phyloP scores from a whole-genome alignment of 2,329 filamentous ascomycete genomes.

The Lanzia echinophila region DNA sequence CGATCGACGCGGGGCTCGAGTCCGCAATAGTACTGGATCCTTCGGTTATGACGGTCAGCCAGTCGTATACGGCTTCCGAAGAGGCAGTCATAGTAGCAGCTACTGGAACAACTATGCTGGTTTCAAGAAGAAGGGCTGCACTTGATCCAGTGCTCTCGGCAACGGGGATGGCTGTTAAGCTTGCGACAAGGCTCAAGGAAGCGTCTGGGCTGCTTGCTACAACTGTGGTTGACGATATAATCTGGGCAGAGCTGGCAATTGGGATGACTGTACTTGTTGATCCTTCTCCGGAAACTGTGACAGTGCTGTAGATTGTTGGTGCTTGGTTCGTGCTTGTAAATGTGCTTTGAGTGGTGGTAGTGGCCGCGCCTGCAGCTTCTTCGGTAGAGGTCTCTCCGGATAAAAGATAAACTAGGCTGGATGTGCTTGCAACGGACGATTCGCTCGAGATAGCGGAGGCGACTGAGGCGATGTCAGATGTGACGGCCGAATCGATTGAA shows the following conservation, averaged over 20 bases:
- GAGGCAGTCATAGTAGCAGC: neutral
- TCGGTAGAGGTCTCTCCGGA: neutral
- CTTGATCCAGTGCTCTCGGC: neutral
- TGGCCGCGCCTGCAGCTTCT: neutral
- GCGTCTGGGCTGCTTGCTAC: neutral
- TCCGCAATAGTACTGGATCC: neutral
- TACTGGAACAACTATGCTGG: neutral
- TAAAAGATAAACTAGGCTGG: neutral
- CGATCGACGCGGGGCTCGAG: neutral
- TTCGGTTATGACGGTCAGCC: slow-evolving; percentile 1
- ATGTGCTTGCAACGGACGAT: neutral
- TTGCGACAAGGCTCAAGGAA: neutral
- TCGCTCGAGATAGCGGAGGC: neutral
- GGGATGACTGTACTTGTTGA: neutral
- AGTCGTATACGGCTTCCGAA: neutral
- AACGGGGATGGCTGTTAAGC: neutral
- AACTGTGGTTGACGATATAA: neutral
- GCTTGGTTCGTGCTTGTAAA: neutral
- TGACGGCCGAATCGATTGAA: neutral
- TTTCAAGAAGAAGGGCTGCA: neutral
- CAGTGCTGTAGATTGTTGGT: slow-evolving; percentile 1
- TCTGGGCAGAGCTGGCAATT: neutral
- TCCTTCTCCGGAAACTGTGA: neutral
- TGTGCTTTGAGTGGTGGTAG: neutral
- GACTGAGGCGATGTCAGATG: neutral